Conservation (phyloP, 2,329 filamentous ascomycete genomes). For the Ophiosphaerella narmari region DNA sequence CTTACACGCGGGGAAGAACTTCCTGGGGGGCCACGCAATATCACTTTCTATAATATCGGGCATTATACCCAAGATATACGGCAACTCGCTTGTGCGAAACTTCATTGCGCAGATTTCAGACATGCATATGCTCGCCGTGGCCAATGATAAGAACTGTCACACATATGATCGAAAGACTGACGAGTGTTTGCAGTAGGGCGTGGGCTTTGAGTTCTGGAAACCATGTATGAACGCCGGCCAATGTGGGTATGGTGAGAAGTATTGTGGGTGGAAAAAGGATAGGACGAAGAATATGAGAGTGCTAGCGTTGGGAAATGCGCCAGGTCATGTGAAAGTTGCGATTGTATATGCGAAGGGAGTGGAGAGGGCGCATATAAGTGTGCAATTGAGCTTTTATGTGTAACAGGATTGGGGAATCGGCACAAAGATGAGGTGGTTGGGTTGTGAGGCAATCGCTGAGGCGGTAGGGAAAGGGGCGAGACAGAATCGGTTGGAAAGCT, state of each 20-base stretch:
- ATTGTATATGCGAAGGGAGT: neutral
- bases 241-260: neutral
- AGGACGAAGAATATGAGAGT: neutral
- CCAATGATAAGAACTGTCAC: conserved; percentile 7
- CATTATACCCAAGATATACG: neutral
- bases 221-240: neutral
- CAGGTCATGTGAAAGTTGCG: conserved; percentile 4
- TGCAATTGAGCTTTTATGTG: conserved; percentile 3
- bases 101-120: conserved; percentile 9
- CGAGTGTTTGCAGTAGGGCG: neutral
- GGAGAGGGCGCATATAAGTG: conserved; percentile 2
- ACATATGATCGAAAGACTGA: conserved; percentile 2
- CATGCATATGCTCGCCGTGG: neutral
- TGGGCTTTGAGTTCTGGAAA: neutral
- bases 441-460: conserved; percentile 1
- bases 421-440: conserved; percentile 2
- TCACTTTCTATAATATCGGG: neutral
- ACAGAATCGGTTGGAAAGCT: neutral
- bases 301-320: conserved; percentile 5
- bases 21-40: neutral
- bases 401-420: neutral
- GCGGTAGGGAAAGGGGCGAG: neutral
- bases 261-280: neutral
- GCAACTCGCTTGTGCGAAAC: neutral
- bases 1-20: neutral